Percentiles rank a stretch among this genome's conserved stretches.
These are phyloP conservation scores for Lachancea lanzarotensis DNA, from an alignment of 805 yeast genomes.

Conservation along the genomic window DNA sequence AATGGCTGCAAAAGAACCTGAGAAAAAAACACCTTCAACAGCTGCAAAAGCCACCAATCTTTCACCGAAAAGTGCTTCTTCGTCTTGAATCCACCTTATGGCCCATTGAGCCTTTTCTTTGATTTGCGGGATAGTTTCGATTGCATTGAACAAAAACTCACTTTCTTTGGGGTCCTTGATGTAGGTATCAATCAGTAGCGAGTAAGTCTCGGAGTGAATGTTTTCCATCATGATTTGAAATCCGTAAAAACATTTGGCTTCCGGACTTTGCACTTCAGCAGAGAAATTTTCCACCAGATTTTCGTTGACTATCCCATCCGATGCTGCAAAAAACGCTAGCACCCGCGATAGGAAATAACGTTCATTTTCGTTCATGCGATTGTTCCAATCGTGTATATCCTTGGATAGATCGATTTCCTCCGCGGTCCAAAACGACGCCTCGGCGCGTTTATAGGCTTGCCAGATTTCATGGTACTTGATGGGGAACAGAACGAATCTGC, in stretches of 20 bases:
- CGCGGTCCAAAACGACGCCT: conserved; percentile 99
- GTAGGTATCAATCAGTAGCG: conserved; percentile 88
- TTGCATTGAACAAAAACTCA: conserved; percentile 86
- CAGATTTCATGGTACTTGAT: conserved; percentile 95
- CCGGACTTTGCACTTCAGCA: conserved; percentile 95
- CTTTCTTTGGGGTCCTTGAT: conserved; percentile 94
- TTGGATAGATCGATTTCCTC: conserved; percentile 95
- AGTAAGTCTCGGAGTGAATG: conserved; percentile 96
- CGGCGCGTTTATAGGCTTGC: conserved; percentile 98
- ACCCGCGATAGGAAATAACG: conserved; percentile 88
- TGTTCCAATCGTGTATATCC: conserved; percentile 90
- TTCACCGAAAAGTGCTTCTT: conserved; percentile 85
- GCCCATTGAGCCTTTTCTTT: conserved; percentile 99
- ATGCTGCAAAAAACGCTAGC: conserved; percentile 95
- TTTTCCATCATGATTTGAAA: conserved; percentile 99
- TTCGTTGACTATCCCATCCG: conserved; percentile 97
- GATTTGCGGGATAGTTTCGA: conserved; percentile 93
- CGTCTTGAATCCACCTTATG: conserved; percentile 88
- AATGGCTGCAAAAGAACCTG: conserved; percentile 96
- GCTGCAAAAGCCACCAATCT: conserved; percentile 98
- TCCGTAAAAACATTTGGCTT: conserved; percentile 97
- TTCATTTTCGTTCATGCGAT: conserved; percentile 82
- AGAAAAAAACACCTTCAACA: conserved; percentile 97
- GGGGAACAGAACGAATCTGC: conserved; percentile 90
- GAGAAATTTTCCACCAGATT: conserved; percentile 95